Base-by-base conservation (phyloP, 148 eudicot species). In the Agrostemma githago region DNA sequence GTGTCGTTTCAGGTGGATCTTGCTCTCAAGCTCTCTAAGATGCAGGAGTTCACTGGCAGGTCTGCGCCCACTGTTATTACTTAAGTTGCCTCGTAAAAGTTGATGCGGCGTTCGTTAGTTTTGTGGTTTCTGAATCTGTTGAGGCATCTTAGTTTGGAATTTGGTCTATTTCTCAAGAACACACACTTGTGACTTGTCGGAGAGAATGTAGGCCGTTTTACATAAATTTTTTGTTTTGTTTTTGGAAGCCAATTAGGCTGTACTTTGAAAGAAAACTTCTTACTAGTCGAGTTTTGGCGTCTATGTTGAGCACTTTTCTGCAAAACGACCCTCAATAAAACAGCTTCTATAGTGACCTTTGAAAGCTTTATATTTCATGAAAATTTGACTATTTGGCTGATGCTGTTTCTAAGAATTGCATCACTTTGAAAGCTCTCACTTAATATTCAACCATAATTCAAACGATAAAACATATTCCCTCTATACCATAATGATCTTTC, bases 41-140 rank as follows among this genome's bases (percentile, higher is more conserved):
- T 91, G 98, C 77, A 87, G 81, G 97, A 91, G 73, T 94, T 85
- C 84, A 88, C 97, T 0, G 97, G 98, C 60, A 89, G 98, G 74
- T 81, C 91, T 67, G 92, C 89, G 62, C 98, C 98, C 10, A 94
- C 98, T 26, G 98, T 94, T 34, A 89, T 94, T 72, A 94, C 98
- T 87, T 94, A 88, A 79, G 40, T 38, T 15, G 62, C 57, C 42
- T 62, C 39, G n/a, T 37, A 38, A 6, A 67, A 62, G 15, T 34
- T 43, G 54, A 70, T 53, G 71, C 66, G 34, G 62, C 6, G 39
- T 39, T 8, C 63, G 7, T 8, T 58, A 41, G 71, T 6, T 77
- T 46, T 58, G 38, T 42, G 46, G 39, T 57, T 12, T 40, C 43
- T 43, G 68, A 60, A 38, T 54, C 41, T 9, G 6, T 51, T 8